Evolutionary conservation across 495 filamentous ascomycete species (phyloP).

Genomic region (Hyaloscypha variabilis): DNA sequence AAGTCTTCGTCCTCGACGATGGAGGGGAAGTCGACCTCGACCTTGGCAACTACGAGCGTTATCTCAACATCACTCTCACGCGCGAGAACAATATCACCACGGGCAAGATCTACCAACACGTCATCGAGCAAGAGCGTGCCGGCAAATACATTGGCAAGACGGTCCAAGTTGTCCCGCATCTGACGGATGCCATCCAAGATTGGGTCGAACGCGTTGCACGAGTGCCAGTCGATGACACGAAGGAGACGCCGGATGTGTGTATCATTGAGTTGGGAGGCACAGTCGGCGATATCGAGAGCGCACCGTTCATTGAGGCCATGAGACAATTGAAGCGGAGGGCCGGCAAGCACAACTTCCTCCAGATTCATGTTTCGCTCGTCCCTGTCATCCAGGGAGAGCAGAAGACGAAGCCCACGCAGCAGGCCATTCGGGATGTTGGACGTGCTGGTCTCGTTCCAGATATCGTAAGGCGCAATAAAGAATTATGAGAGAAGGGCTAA

Average conservation of each 20-base stretch:
- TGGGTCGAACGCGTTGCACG: constrained; percentile 88
- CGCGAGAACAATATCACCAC: constrained; percentile 92
- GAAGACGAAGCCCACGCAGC: constrained; percentile 97
- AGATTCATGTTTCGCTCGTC: constrained; percentile 83
- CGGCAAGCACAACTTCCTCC: constrained; percentile 80
- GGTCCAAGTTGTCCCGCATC: constrained; percentile 90
- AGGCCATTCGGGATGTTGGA: constrained; percentile 71
- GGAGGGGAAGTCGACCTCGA: constrained; percentile 89
- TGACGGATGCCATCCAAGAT: constrained; percentile 88
- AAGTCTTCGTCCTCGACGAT: constrained; percentile 53
- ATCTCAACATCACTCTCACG: constrained; percentile 60
- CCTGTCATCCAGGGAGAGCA: constrained; percentile 79
- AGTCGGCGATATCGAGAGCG: constrained; percentile 89
- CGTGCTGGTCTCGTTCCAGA: constrained; percentile 73
- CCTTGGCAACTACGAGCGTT: constrained; percentile 94
- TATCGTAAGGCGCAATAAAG: constrained; percentile 49
- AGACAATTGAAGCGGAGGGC: constrained; percentile 71
- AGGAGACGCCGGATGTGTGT: constrained; percentile 86
- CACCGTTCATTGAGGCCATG: constrained; percentile 87
- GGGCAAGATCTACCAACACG: constrained; percentile 90
- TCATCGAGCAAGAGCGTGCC: constrained; percentile 60
- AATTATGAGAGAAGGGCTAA: constrained; percentile 12
- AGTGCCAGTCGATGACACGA: constrained; percentile 85
- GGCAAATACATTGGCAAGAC: constrained; percentile 92
- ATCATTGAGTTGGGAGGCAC: constrained; percentile 80